Evolutionary conservation across 352 stramenopile species (phyloP).

Genomic region (Pythium coloratum): DNA sequence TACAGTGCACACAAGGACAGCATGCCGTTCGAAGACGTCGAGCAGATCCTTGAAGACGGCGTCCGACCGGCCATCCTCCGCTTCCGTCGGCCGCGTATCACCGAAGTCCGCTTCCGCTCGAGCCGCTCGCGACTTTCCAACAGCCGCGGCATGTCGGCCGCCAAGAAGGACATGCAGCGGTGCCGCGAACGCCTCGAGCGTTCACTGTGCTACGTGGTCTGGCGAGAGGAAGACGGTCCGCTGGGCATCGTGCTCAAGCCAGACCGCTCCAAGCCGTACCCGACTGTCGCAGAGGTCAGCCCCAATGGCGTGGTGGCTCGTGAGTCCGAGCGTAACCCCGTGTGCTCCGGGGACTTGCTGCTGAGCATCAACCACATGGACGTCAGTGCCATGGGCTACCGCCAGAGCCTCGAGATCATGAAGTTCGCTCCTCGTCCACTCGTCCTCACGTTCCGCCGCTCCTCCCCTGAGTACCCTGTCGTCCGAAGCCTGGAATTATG

Average conservation of each 20-base stretch:
- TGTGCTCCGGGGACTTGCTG: conserved; percentile 51
- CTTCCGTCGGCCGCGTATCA: conserved; percentile 48
- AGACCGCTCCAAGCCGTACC: conserved; percentile 51
- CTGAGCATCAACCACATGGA: conserved; percentile 77
- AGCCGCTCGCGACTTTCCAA: conserved; percentile 21
- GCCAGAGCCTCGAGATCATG: conserved; percentile 57
- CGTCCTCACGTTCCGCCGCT: conserved; percentile 64
- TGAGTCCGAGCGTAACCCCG: conserved; percentile 30
- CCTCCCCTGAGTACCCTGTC: conserved; percentile 25
- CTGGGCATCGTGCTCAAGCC: conserved; percentile 61
- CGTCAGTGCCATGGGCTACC: conserved; percentile 56
- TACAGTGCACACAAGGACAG: conserved; percentile 36
- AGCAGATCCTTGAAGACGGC: conserved; percentile 60
- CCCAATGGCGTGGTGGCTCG: conserved; percentile 30
- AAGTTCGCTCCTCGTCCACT: conserved; percentile 66
- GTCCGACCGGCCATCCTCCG: conserved; percentile 62
- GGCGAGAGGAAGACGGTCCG: conserved; percentile 60
- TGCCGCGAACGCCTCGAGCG: conserved; percentile 57
- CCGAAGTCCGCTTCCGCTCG: conserved; percentile 42
- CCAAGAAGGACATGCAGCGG: conserved; percentile 35
- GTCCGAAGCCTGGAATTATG: conserved; percentile 53
- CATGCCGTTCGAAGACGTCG: conserved; percentile 47
- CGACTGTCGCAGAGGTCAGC: conserved; percentile 44
- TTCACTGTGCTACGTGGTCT: conserved; percentile 65
- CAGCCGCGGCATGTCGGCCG: background rate